Evolutionary conservation across 2,329 filamentous ascomycete species (phyloP), one percentile per base, ranked within the genome.

Genomic region (Aphanocladium album): DNA sequence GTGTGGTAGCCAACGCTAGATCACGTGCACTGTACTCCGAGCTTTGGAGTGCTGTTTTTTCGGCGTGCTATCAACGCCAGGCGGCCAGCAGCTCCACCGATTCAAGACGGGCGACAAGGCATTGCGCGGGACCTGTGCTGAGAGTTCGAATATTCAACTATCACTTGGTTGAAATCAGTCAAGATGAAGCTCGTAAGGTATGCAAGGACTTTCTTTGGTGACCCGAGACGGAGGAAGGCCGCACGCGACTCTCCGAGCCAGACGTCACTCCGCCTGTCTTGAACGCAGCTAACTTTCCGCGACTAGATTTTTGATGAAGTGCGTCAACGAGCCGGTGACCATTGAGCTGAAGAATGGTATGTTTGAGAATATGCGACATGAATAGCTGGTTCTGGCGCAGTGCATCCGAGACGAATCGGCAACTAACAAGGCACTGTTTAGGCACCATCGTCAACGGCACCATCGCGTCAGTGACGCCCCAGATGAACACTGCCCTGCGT

Each of bases 151-250:
- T 60, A 46, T 35, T 53, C 30, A 33, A n/a, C 41, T 47, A 23
- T 8, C 14, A 46, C 17, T 54, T 16, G 33, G 46, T 45, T 30
- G 23, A 59, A 58, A 33, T 41, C 67, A 69, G 75, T 65, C 82
- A 91, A 77, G 65, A 96, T 96, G 92, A 96, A 96, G 89, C 90
- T 96, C 81, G 92, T 96, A 77, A 90, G 92, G 92, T 96, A 86
- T 80, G 88, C 63, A 17, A 21, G 9, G 35, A 14, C 17, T 8
- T 41, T 21, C n/a, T 19, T 23, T 3, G 25, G 45, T 25, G 25
- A 17, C 6, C 6, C n/a, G 1, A 33, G 30, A n/a, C 33, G 12
- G 25, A 49, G 58, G 61, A 68, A 70, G 64, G 69, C 67, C 52
- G 50, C 61, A 19, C 60, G 63, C 66, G 60, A 64, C 62, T 76